Conservation (phyloP, 495 filamentous ascomycete genomes). For the Bacidia gigantensis region DNA sequence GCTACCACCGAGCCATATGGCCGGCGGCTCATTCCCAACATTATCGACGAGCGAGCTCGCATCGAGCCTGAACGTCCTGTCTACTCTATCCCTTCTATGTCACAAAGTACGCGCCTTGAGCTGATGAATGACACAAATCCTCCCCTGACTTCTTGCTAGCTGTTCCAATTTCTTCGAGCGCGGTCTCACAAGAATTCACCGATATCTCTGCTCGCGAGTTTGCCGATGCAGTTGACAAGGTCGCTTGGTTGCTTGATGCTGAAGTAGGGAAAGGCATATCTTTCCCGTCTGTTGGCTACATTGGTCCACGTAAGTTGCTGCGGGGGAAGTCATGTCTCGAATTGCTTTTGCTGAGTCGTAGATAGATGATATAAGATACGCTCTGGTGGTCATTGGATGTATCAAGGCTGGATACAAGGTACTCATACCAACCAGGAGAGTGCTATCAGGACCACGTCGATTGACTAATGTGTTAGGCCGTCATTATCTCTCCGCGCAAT, state of each 20-base stretch:
- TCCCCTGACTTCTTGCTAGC: no score
- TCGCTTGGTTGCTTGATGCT: constrained; percentile 34
- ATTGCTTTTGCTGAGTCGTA: neutral
- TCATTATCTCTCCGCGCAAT: constrained; percentile 22
- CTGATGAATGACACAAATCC: no score
- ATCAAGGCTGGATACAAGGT: constrained; percentile 21
- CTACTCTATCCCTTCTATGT: no score
- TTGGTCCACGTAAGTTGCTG: constrained; percentile 14
- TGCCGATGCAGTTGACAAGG: constrained; percentile 37
- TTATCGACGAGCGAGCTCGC: neutral
- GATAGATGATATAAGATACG: no score
- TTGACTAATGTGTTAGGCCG: constrained; percentile 10
- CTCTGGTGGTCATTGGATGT: no score
- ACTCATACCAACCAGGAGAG: neutral
- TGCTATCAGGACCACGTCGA: neutral
- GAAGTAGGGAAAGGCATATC: constrained; percentile 18
- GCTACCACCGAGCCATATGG: no score
- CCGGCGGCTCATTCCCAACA: neutral
- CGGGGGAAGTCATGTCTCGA: neutral
- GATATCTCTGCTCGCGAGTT: constrained; percentile 35
- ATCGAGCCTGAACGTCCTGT: no score
- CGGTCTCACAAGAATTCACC: constrained; percentile 39
- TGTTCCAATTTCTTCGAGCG: no score
- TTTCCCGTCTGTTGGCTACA: constrained; percentile 22
- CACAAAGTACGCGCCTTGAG: no score